Evolutionary conservation across 148 eudicot species (phyloP).

Genomic region (Mesembryanthemum crystallinum): DNA sequence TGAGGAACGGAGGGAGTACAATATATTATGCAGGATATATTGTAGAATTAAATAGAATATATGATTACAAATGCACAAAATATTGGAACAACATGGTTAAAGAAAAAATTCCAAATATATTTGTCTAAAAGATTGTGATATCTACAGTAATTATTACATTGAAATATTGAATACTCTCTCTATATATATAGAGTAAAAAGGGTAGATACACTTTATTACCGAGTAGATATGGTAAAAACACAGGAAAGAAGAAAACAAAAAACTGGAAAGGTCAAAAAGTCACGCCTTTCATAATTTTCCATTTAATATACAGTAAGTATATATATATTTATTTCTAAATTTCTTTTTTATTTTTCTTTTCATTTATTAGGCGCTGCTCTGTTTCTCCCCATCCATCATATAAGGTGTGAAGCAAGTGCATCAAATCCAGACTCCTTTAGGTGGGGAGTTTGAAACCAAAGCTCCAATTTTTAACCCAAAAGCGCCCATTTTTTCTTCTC

Average conservation of each 20-base stretch:
- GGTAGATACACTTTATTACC: too few species aligned
- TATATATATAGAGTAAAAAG: too few species aligned
- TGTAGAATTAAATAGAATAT: too few species aligned
- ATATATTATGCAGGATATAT: too few species aligned
- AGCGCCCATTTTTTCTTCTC: not conserved
- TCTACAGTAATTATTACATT: too few species aligned
- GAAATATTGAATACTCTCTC: too few species aligned
- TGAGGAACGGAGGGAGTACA: too few species aligned
- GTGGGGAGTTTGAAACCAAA: conserved; percentile 12
- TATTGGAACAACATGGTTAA: too few species aligned
- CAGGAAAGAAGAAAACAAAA: not conserved
- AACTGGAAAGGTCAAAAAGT: not conserved
- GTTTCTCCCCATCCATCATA: not conserved
- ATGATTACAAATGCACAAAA: too few species aligned
- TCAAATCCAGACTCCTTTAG: not conserved
- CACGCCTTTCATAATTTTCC: not conserved
- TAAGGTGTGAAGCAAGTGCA: conserved; percentile 14
- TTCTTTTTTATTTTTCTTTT: not conserved
- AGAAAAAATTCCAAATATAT: too few species aligned
- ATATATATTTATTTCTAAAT: not conserved
- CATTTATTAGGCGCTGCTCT: not conserved
- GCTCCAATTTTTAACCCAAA: conserved; percentile 16
- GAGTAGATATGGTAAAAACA: not conserved
- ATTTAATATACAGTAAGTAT: not conserved
- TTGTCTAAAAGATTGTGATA: too few species aligned